phyloP scores from a whole-genome alignment of 352 stramenopile species.

The Globisporangium barbulae region DNA sequence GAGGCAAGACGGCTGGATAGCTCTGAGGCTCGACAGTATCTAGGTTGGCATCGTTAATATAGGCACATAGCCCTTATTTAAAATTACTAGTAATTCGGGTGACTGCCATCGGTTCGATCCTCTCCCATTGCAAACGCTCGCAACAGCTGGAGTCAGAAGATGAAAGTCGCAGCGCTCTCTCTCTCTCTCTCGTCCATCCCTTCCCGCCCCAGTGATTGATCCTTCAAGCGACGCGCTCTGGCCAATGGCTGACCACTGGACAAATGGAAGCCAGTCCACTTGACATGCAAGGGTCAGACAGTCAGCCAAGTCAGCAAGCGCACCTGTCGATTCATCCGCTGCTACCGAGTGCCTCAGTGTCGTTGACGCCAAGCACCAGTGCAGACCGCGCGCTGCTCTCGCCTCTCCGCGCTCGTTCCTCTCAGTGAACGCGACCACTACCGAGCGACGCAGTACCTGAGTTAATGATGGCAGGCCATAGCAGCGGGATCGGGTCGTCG shows the following conservation, averaged over 20 bases:
- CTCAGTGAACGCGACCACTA: background rate
- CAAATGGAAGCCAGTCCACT: background rate
- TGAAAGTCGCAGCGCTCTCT: background rate
- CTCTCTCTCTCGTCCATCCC: constrained; percentile 7
- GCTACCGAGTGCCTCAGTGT: background rate
- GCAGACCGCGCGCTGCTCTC: background rate
- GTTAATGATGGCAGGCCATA: constrained; percentile 1
- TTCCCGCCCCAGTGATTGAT: background rate
- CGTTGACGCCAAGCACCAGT: background rate
- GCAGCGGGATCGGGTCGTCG: constrained; percentile 7
- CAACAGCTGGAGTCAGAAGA: background rate
- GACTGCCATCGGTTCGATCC: too few relatives aligned
- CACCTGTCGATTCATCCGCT: background rate
- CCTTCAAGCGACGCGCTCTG: constrained; percentile 6
- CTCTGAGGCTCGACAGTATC: too few relatives aligned
- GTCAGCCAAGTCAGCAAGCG: background rate
- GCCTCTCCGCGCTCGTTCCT: background rate
- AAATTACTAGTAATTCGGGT: too few relatives aligned
- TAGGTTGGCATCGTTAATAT: too few relatives aligned
- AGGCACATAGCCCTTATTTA: too few relatives aligned
- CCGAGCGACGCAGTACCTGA: background rate
- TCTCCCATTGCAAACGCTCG: background rate
- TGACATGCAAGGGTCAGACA: background rate
- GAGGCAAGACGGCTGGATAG: too few relatives aligned
- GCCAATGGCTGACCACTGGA: constrained; percentile 7